These are phyloP conservation scores for Pythium rhizo-oryzae DNA, from an alignment of 352 stramenopile genomes.

Conservation along the genomic window DNA sequence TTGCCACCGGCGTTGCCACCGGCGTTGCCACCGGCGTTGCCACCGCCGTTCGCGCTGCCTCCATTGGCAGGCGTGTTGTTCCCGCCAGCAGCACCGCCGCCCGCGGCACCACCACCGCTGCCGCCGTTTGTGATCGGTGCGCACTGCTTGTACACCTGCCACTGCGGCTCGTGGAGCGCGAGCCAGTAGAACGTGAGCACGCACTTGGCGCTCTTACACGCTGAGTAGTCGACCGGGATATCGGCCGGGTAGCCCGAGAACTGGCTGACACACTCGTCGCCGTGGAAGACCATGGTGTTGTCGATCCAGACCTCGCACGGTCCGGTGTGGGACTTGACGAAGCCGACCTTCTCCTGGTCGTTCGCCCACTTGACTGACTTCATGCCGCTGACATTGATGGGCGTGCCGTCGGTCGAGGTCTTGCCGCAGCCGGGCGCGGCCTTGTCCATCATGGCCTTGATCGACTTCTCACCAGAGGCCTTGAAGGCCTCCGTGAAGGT, in stretches of 20 bases:
- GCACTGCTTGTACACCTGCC: constrained; percentile 41
- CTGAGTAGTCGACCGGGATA: constrained; percentile 37
- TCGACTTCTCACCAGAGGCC: constrained; percentile 43
- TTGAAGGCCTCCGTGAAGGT: constrained; percentile 50
- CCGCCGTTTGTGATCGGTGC: constrained; percentile 20
- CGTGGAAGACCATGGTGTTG: constrained; percentile 44
- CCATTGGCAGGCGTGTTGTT: too few relatives aligned
- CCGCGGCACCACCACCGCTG: neutral
- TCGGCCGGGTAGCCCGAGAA: constrained; percentile 40
- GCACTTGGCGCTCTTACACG: constrained; percentile 29
- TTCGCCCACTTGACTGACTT: constrained; percentile 53
- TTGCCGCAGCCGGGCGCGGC: constrained; percentile 44
- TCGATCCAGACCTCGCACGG: constrained; percentile 66
- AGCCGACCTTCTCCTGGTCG: constrained; percentile 45
- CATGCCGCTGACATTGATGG: constrained; percentile 45
- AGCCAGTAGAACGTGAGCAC: constrained; percentile 38
- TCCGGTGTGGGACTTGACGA: constrained; percentile 54
- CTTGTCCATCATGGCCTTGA: constrained; percentile 47
- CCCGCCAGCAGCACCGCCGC: constrained; percentile 2
- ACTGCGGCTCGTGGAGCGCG: constrained; percentile 33
- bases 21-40: neutral
- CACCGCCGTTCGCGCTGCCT: neutral
- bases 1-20: constrained; percentile 6
- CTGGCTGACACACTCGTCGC: constrained; percentile 47
- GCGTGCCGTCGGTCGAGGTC: constrained; percentile 37